Evolutionary conservation across 129 eudicot genomes (phyloP).

Genomic region (Escallonia rubra): DNA sequence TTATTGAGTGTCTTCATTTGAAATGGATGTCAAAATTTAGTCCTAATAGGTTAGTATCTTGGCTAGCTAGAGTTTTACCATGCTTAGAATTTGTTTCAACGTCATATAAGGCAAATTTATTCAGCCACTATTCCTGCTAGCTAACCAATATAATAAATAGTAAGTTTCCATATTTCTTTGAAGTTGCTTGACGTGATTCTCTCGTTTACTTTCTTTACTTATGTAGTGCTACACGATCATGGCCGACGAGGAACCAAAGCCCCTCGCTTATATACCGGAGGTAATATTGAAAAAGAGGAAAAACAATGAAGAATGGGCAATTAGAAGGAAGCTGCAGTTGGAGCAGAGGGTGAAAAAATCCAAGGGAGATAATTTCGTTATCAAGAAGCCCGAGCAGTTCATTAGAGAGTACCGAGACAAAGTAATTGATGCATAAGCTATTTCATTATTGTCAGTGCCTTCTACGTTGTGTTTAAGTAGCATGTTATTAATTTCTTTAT

Average conservation of each 20-base stretch:
- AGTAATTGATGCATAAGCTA: constrained; percentile 17
- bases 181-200: too few relatives aligned
- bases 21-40: too few relatives aligned
- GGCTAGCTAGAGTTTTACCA: too few relatives aligned
- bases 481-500: too few relatives aligned
- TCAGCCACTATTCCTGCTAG: too few relatives aligned
- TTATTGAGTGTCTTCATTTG: too few relatives aligned
- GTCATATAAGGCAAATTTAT: too few relatives aligned
- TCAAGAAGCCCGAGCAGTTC: constrained; percentile 81
- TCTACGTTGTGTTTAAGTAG: too few relatives aligned
- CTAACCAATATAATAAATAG: too few relatives aligned
- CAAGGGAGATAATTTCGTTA: constrained; percentile 37
- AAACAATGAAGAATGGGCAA: constrained; percentile 86
- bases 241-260: constrained; percentile 48
- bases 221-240: constrained; percentile 25
- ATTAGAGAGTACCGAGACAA: constrained; percentile 65
- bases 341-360: constrained; percentile 60
- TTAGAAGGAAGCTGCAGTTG: constrained; percentile 64
- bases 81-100: too few relatives aligned
- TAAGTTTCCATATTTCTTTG: too few relatives aligned
- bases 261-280: constrained; percentile 56
- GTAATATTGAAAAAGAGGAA: constrained; percentile 83
- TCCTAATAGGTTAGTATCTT: too few relatives aligned
- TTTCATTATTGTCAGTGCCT: background rate
- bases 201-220: background rate